Conservation (phyloP, 2,329 filamentous ascomycete species). For the Teratosphaeria viscida region DNA sequence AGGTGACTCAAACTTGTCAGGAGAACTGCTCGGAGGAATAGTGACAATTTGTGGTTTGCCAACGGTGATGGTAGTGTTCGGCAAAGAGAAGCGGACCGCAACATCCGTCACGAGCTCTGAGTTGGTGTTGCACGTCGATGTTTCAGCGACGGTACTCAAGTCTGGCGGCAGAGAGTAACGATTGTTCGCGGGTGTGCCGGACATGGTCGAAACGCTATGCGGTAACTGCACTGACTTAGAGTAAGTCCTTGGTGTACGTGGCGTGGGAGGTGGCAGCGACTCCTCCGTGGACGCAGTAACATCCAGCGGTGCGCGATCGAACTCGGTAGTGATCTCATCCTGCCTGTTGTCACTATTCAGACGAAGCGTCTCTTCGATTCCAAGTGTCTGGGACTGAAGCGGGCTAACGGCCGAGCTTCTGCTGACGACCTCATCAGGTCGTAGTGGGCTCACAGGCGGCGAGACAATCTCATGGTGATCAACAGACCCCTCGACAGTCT, state of each 20-base stretch:
- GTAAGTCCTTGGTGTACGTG: constrained; percentile 21
- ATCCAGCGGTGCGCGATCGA: constrained; percentile 3
- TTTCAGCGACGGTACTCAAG: constrained; percentile 21
- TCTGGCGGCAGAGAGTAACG: constrained; percentile 23
- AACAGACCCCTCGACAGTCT: background rate
- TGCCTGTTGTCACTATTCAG: constrained; percentile 1
- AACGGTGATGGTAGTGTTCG: constrained; percentile 26
- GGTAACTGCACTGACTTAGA: constrained; percentile 25
- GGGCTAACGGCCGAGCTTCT: constrained; percentile 26
- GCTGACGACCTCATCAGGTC: constrained; percentile 18
- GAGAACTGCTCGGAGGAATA: constrained; percentile 20
- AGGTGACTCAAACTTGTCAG: constrained; percentile 15
- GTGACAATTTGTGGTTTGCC: constrained; percentile 25
- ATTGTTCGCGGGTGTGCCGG: constrained; percentile 15
- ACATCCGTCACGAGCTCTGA: constrained; percentile 27
- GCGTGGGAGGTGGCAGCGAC: constrained; percentile 16
- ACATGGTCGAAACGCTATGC: constrained; percentile 10
- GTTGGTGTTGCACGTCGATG: constrained; percentile 19
- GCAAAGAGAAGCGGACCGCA: constrained; percentile 28
- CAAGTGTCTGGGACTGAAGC: constrained; percentile 19
- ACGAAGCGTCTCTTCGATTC: constrained; percentile 20
- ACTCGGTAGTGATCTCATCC: constrained; percentile 3
- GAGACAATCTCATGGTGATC: background rate
- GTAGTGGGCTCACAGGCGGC: constrained; percentile 22
- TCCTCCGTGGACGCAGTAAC: constrained; percentile 8